phyloP scores from a whole-genome alignment of 768 basidiomycete genomes.

The Gelatoporia subvermispora region DNA sequence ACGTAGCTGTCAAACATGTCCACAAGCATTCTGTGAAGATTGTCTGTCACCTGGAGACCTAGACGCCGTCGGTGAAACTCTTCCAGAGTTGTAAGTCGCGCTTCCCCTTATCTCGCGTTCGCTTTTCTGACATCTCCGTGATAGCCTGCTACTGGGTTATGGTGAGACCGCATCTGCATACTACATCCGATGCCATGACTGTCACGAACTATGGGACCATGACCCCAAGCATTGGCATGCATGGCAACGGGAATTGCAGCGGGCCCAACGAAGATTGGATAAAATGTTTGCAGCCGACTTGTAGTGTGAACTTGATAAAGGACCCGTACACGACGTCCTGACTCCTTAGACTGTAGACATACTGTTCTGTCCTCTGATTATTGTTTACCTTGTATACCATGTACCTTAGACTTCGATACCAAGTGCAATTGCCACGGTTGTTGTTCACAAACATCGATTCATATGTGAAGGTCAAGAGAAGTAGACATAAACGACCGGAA shows the following conservation, averaged over 20 bases:
- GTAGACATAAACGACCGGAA: too few species aligned
- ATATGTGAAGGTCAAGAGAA: too few species aligned
- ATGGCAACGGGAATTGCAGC: constrained; percentile 41
- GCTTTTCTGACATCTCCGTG: background rate
- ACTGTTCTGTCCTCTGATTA: too few species aligned
- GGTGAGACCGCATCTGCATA: constrained; percentile 33
- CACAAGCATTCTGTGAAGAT: constrained; percentile 57
- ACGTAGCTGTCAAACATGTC: constrained; percentile 57
- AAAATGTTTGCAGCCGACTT: too few species aligned
- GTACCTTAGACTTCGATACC: too few species aligned
- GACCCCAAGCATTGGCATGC: constrained; percentile 33
- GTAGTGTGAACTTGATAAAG: too few species aligned
- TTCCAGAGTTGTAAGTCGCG: constrained; percentile 53
- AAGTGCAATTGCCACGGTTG: too few species aligned
- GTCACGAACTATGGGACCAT: constrained; percentile 32
- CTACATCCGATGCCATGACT: constrained; percentile 49
- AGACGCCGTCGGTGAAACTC: constrained; percentile 45
- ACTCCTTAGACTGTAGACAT: too few species aligned
- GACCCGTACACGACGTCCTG: too few species aligned
- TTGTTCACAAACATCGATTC: too few species aligned
- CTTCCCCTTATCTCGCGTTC: background rate
- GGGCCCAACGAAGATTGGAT: constrained; percentile 30
- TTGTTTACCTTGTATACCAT: too few species aligned
- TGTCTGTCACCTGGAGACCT: constrained; percentile 49
- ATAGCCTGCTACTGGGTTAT: constrained; percentile 38